Evolutionary conservation across 108 stramenopile species (phyloP).

Genomic region (Cylindrotheca fusiformis): DNA sequence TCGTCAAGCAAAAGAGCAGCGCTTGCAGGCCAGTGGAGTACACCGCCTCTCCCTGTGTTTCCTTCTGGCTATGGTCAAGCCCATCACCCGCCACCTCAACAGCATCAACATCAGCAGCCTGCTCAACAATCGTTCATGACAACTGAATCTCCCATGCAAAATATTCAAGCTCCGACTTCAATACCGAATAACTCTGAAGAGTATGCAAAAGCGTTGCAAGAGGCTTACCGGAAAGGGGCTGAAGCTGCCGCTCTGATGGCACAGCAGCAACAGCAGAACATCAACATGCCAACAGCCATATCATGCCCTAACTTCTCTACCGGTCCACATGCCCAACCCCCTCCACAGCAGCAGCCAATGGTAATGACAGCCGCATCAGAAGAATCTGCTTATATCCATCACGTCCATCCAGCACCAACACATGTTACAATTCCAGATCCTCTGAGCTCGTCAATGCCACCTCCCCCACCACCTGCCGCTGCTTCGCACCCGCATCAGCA

Average conservation of each 20-base stretch:
- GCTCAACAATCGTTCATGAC: neutral
- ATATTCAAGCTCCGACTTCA: constrained; percentile 16
- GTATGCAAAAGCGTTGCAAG: constrained; percentile 79
- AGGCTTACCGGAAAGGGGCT: constrained; percentile 77
- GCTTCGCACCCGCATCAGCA: constrained; percentile 9
- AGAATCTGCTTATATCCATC: constrained; percentile 20
- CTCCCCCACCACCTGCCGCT: constrained; percentile 12
- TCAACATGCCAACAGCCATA: constrained; percentile 27
- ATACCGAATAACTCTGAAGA: constrained; percentile 66
- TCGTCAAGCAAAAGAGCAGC: constrained; percentile 65
- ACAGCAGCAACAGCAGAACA: constrained; percentile 27
- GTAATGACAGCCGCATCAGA: constrained; percentile 1
- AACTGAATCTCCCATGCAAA: neutral
- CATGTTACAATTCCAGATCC: constrained; percentile 25
- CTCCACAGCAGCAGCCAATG: neutral
- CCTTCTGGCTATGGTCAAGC: constrained; percentile 23
- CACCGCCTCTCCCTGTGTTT: constrained; percentile 75
- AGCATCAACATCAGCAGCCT: constrained; percentile 2
- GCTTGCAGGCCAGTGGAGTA: constrained; percentile 83
- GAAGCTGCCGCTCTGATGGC: constrained; percentile 52
- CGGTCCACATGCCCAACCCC: constrained; percentile 9
- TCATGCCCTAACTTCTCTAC: constrained; percentile 55
- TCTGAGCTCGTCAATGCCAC: constrained; percentile 26
- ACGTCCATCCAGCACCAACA: constrained; percentile 24
- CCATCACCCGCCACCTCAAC: constrained; percentile 1